Base-by-base conservation (phyloP, 805 yeast genomes). In the Torulaspora quercuum region DNA sequence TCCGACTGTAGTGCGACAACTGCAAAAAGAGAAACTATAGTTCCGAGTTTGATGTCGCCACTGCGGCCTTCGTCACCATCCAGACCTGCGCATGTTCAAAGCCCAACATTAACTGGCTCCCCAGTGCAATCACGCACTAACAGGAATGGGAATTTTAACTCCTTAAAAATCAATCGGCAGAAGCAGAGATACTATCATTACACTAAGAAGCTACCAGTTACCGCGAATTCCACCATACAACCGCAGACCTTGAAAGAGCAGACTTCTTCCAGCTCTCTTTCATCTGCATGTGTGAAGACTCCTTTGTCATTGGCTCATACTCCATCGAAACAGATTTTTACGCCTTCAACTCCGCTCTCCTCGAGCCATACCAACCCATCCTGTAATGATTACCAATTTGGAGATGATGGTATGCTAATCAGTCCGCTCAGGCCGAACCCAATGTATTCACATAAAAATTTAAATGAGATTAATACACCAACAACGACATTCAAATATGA, bases 401-500 rank as follows among this genome's bases (percentile, higher is more conserved):
- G 23, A 14, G 28, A 25, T 19, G 26, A 12, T 12, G 35, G 29
- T 11, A 41, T 39, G 14, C 29, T 36, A 15, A 41, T 38, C 29
- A 42, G 39, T 32, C 41, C 42, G 28, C 16, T 40, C 14, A 33
- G 41, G 21, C 31, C 32, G 12, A 36, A 35, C 15, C 38, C 32
- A n/a, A 20, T 23, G 27, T 27, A 23, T 11, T 11, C 37, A 11
- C 31, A 34, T 11, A 14, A 10, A 11, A n/a, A 9, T 16, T 16
- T 17, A 15, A 27, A 21, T 15, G 30, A 19, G 29, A 27, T 25
- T 18, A 33, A 21, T 12, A 12, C 29, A 7, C 29, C 31, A n/a
- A 29, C 21, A 12, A 44, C 45, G 9, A 41, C 57, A 5, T 66
- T 66, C 45, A 62, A 59, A 25, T 65, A 59, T 39, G 62, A 65